Evolutionary conservation across 768 basidiomycete species (phyloP).

Genomic region (Podaxis carcinomalis): DNA sequence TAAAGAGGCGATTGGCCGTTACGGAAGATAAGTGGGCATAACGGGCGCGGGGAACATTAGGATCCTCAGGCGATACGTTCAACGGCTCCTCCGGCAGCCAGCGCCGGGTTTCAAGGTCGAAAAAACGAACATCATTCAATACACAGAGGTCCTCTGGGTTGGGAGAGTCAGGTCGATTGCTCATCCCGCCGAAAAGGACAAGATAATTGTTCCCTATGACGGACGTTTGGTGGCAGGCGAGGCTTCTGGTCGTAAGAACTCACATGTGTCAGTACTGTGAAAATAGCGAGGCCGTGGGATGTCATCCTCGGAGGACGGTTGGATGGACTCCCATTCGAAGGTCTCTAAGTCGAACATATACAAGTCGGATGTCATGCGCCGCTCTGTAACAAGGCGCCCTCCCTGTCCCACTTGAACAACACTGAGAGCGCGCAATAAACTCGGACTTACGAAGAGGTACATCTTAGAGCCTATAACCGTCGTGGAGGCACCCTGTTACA

Average conservation of each 20-base stretch:
- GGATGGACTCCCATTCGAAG: slow-evolving; percentile 74
- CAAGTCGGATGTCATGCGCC: slow-evolving; percentile 86
- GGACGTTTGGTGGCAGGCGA: slow-evolving; percentile 6
- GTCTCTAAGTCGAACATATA: slow-evolving; percentile 85
- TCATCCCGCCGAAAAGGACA: slow-evolving; percentile 95
- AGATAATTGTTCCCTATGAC: slow-evolving; percentile 81
- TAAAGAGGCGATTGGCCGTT: slow-evolving; percentile 76
- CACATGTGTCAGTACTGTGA: slow-evolving; percentile 86
- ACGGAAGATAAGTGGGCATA: slow-evolving; percentile 94
- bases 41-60: slow-evolving; percentile 72
- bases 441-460: slow-evolving; percentile 76
- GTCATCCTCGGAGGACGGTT: slow-evolving; percentile 57
- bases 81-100: slow-evolving; percentile 60
- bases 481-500: slow-evolving; percentile 76
- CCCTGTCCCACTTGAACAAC: slow-evolving; percentile 44
- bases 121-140: slow-evolving; percentile 89
- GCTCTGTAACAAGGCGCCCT: slow-evolving; percentile 80
- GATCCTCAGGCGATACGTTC: slow-evolving; percentile 35
- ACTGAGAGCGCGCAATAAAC: neutral
- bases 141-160: slow-evolving; percentile 83
- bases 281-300: slow-evolving; percentile 88
- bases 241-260: slow-evolving; percentile 19
- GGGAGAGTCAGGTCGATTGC: slow-evolving; percentile 65
- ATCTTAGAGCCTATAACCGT: slow-evolving; percentile 84
- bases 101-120: slow-evolving; percentile 62